These are phyloP conservation scores for Strobilomyces dryophilus DNA, from an alignment of 768 basidiomycete species.

Conservation along the genomic window DNA sequence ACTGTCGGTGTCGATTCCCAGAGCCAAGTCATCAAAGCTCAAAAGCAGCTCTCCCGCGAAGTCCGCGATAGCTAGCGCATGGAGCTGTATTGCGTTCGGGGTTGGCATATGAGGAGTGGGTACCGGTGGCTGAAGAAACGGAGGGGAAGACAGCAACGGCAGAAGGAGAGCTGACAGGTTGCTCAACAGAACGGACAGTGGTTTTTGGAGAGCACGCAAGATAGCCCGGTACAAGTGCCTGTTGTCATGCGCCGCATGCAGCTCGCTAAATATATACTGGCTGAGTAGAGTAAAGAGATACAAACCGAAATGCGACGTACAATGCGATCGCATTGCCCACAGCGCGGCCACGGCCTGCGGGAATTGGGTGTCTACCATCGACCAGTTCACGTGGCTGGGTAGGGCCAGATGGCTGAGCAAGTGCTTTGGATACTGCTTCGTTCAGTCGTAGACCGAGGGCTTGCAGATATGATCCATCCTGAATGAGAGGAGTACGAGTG, in stretches of 20 bases:
- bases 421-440: slow-evolving; percentile 75
- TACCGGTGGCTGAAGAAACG: slow-evolving; percentile 50
- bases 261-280: slow-evolving; percentile 46
- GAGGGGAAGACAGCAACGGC: slow-evolving; percentile 60
- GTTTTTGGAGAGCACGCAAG: slow-evolving; percentile 69
- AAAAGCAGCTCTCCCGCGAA: slow-evolving; percentile 74
- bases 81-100: slow-evolving; percentile 63
- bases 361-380: slow-evolving; percentile 68
- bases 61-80: slow-evolving; percentile 63
- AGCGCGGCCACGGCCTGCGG: slow-evolving; percentile 64
- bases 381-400: slow-evolving; percentile 48
- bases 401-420: slow-evolving; percentile 60
- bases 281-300: slow-evolving; percentile 12
- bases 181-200: slow-evolving; percentile 67
- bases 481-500: slow-evolving; percentile 46
- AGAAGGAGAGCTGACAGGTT: slow-evolving; percentile 66
- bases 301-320: slow-evolving; percentile 41
- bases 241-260: slow-evolving; percentile 60
- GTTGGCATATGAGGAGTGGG: slow-evolving; percentile 48
- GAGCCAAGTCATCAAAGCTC: slow-evolving; percentile 59
- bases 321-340: slow-evolving; percentile 66
- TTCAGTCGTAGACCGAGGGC: slow-evolving; percentile 72
- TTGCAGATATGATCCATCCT: slow-evolving; percentile 79
- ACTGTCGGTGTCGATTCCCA: slow-evolving; percentile 57
- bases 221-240: slow-evolving; percentile 65